Evolutionary conservation across 768 basidiomycete genomes (phyloP).

Genomic region (Lyophyllum semitale): DNA sequence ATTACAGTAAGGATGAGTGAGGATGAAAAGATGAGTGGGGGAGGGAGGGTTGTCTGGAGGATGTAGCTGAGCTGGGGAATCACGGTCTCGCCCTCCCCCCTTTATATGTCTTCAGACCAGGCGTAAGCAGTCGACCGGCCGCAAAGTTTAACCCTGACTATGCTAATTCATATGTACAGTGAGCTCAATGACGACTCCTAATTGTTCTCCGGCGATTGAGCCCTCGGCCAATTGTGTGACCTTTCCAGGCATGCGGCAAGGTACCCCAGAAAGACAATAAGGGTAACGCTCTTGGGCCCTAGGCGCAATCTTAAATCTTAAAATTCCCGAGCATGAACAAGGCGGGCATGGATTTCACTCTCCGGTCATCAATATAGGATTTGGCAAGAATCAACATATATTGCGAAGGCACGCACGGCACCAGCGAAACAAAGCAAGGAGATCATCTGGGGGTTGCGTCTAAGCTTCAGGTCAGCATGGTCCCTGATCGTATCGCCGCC

Average conservation of each 20-base stretch:
- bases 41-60: not conserved
- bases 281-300: not conserved
- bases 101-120: not conserved
- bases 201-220: not conserved
- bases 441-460: not conserved
- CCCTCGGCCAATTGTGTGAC: not conserved
- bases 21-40: not conserved
- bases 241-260: not conserved
- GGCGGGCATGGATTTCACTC: not conserved
- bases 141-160: not conserved
- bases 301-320: not conserved
- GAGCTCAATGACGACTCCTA: not conserved
- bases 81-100: not conserved
- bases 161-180: too few species aligned
- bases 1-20: constrained; percentile 1
- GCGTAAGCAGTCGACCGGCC: not conserved
- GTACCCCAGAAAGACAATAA: not conserved
- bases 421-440: not conserved
- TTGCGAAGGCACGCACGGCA: not conserved
- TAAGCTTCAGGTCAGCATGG: not conserved
- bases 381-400: too few species aligned
- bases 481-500: not conserved
- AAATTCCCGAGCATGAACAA: not conserved
- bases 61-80: not conserved
- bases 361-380: not conserved